A percentile compares a stretch with the other conserved stretches of the same genome.
phyloP scores from a whole-genome alignment of 1,139 yeast genomes.

The Candida sojae region DNA sequence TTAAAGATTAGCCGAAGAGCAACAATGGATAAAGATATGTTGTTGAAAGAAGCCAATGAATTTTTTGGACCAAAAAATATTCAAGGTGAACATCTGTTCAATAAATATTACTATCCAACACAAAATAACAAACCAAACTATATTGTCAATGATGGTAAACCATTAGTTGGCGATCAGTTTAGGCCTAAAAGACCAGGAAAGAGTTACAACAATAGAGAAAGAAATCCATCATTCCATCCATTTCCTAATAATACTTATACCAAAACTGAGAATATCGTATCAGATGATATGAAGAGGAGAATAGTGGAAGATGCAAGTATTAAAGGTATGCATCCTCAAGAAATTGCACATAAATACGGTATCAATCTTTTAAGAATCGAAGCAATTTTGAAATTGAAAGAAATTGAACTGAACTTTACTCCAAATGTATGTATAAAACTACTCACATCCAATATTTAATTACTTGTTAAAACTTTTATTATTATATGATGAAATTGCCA shows the following conservation, averaged over 20 bases:
- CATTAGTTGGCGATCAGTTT: conserved; percentile 24
- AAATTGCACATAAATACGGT: conserved; percentile 77
- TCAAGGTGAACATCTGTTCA: conserved; percentile 78
- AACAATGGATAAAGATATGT: conserved; percentile 9
- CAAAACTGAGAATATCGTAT: conserved; percentile 62
- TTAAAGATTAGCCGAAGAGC: conserved; percentile 9
- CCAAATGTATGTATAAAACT: conserved; percentile 55
- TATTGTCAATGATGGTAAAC: conserved; percentile 60
- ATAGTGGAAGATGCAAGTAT: conserved; percentile 60
- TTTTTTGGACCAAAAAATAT: conserved; percentile 83
- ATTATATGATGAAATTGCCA: conserved; percentile 23
- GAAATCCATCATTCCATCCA: conserved; percentile 57
- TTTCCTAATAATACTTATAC: conserved; percentile 77
- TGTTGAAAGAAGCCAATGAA: conserved; percentile 14
- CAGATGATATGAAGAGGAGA: conserved; percentile 56
- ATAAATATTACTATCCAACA: conserved; percentile 75
- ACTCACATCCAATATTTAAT: neutral
- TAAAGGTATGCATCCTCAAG: conserved; percentile 61
- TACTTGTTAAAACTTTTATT: neutral
- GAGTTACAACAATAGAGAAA: conserved; percentile 17
- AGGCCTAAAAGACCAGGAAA: conserved; percentile 10
- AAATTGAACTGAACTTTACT: conserved; percentile 63
- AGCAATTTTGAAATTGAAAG: conserved; percentile 71
- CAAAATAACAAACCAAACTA: conserved; percentile 75
- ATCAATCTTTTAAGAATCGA: conserved; percentile 84